Evolutionary conservation across 208 protist genomes (phyloP), one percentile per base, ranked within the genome.

Genomic region (Trypanosomatidae sp.): DNA sequence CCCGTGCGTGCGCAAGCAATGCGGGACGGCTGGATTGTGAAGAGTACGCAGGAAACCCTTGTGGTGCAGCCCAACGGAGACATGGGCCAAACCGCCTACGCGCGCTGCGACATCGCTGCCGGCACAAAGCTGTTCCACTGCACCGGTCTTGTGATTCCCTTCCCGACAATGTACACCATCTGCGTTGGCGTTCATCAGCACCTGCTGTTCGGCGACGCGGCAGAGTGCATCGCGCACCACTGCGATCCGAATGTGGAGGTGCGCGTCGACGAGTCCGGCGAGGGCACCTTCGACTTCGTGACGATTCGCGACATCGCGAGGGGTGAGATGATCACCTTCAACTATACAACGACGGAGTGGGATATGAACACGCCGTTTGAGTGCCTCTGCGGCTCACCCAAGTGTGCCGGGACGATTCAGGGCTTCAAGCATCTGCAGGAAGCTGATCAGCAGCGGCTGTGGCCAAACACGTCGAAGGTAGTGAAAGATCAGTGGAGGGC

Each of bases 121-220:
- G 87, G 87, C 47, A 79, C 76, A 46, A 66, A 65, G 9, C 79
- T 96, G 30, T 96, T 94, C 69, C 87, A 91, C 73, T 81, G 80
- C 72, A 85, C 83, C 25, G 92, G 90, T 25, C 82, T 94, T 53
- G 68, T 93, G 17, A 83, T 96, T 49, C 90, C 92, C 1, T 93
- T 92, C 76, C 89, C 92, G 8, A 96, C 90, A 71, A 94, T 96
- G 88, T 95, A 95, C 87, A 96, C 92, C 67, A 91, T 96, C 73
- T 94, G 90, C 69, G 88, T 94, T 6, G 90, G 90, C 25, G 76
- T 82, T 30, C 73, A 82, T 62, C 64, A 78, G 69, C 92, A 96
- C 78, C 85, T 95, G 30, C 82, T 96, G 56, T 96, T 96, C 60
- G 90, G 90, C 64, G 88, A 91, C 59, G 92, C 86, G 7, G 92